These are phyloP conservation scores for Hydrangea macrophylla DNA, from an alignment of 148 eudicot genomes.

Conservation along the genomic window DNA sequence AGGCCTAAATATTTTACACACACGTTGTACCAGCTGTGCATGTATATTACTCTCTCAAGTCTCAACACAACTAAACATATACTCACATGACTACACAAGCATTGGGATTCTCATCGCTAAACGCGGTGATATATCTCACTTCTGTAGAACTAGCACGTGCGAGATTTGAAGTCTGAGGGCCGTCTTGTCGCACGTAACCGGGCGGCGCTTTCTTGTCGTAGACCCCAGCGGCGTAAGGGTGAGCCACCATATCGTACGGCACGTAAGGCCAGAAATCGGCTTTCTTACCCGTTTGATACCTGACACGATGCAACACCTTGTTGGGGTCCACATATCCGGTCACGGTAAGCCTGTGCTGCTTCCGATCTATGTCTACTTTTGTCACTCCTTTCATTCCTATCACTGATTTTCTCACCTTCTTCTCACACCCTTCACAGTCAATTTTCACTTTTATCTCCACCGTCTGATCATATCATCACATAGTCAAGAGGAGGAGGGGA, in stretches of 20 bases:
- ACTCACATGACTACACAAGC: too few relatives aligned
- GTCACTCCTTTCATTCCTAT: constrained; percentile 67
- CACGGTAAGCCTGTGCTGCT: constrained; percentile 46
- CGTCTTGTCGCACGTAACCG: constrained; percentile 43
- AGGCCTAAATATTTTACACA: too few relatives aligned
- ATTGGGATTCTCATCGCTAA: too few relatives aligned
- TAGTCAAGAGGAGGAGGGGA: too few relatives aligned
- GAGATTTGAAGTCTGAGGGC: constrained; percentile 23
- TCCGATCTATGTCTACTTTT: constrained; percentile 36
- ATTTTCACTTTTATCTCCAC: constrained; percentile 61
- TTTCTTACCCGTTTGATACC: constrained; percentile 47
- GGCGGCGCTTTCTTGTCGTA: constrained; percentile 64
- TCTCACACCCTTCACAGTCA: constrained; percentile 64
- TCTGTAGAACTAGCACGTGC: constrained; percentile 51
- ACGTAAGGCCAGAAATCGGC: constrained; percentile 61
- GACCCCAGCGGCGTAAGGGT: constrained; percentile 54
- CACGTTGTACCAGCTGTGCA: too few relatives aligned
- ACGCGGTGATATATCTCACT: constrained; percentile 13
- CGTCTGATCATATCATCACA: constrained; percentile 29
- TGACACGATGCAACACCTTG: constrained; percentile 46
- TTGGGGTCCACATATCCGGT: constrained; percentile 51
- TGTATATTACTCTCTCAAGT: too few relatives aligned
- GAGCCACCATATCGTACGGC: constrained; percentile 49
- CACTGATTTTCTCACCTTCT: constrained; percentile 47
- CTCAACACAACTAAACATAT: too few relatives aligned